A percentile compares a stretch with the other conserved stretches of the same genome.
These are phyloP conservation scores for Tylopilus balloui DNA, from an alignment of 768 basidiomycete genomes.

Conservation along the genomic window DNA sequence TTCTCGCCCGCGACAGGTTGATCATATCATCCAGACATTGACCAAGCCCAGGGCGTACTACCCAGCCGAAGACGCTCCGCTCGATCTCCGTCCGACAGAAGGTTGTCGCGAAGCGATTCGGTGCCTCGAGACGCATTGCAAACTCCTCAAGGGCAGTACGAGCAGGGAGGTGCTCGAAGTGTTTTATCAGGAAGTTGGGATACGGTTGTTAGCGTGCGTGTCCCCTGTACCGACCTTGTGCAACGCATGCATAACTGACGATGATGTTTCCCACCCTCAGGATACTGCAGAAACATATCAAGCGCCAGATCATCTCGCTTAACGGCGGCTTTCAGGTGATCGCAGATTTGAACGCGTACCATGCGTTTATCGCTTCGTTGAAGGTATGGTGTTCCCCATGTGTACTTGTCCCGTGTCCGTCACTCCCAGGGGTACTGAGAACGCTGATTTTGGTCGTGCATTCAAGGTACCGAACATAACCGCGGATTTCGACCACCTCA, in stretches of 20 bases:
- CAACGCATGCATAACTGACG: too few species aligned
- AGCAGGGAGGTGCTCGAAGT: slow-evolving; percentile 96
- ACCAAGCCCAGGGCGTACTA: slow-evolving; percentile 89
- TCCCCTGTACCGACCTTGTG: not conserved
- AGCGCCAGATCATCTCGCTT: slow-evolving; percentile 93
- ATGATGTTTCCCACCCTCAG: slow-evolving; percentile 30
- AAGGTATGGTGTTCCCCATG: slow-evolving; percentile 44
- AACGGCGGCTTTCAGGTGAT: slow-evolving; percentile 94
- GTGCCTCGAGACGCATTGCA: slow-evolving; percentile 88
- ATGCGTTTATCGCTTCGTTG: slow-evolving; percentile 81
- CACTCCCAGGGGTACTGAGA: not conserved
- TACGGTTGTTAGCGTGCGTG: slow-evolving; percentile 76
- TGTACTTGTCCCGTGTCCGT: not conserved
- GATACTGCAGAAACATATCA: slow-evolving; percentile 94
- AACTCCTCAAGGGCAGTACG: slow-evolving; percentile 86
- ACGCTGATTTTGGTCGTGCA: not conserved
- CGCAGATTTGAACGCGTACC: slow-evolving; percentile 92
- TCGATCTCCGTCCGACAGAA: slow-evolving; percentile 81
- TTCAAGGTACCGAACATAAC: slow-evolving; percentile 69
- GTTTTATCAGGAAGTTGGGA: slow-evolving; percentile 96
- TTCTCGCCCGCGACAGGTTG: slow-evolving; percentile 57
- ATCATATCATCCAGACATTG: slow-evolving; percentile 81
- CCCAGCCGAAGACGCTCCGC: slow-evolving; percentile 70
- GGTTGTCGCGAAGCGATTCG: slow-evolving; percentile 88
- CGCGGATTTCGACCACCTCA: slow-evolving; percentile 87